Evolutionary conservation across 1,284 basidiomycete species (phyloP).

Genomic region (Lentinula novae-zelandiae): DNA sequence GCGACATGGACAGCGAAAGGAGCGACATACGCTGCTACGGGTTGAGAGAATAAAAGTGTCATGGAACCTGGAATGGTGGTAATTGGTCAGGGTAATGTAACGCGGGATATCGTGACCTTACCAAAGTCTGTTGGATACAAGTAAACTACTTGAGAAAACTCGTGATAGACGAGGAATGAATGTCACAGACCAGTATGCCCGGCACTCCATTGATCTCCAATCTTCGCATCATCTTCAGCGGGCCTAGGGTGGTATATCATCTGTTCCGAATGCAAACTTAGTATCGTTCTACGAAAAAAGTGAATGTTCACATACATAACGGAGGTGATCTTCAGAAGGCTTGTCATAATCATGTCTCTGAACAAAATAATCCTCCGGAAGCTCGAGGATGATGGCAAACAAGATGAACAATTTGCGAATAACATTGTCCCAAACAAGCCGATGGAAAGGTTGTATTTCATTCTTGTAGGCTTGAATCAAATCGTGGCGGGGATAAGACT

Average conservation of each 20-base stretch:
- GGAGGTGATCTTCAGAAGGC: constrained; percentile 23
- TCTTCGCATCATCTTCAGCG: constrained; percentile 20
- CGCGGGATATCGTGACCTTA: not conserved
- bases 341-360: constrained; percentile 21
- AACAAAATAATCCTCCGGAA: constrained; percentile 26
- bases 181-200: constrained; percentile 20
- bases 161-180: not conserved
- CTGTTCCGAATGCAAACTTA: constrained; percentile 5
- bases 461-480: constrained; percentile 18
- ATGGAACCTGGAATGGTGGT: constrained; percentile 17
- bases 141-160: not conserved
- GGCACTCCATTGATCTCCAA: constrained; percentile 18
- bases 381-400: constrained; percentile 25
- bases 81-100: not conserved
- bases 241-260: constrained; percentile 22
- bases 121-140: not conserved
- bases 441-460: constrained; percentile 22
- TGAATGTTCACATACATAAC: constrained; percentile 19
- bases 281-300: not conserved
- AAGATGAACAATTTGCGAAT: constrained; percentile 21
- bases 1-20: not conserved
- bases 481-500: constrained; percentile 18
- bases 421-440: constrained; percentile 20
- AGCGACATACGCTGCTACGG: constrained; percentile 19
- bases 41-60: constrained; percentile 25